These are phyloP conservation scores for Aspergillus vadensis DNA, from an alignment of 2,329 filamentous ascomycete genomes.

Conservation along the genomic window DNA sequence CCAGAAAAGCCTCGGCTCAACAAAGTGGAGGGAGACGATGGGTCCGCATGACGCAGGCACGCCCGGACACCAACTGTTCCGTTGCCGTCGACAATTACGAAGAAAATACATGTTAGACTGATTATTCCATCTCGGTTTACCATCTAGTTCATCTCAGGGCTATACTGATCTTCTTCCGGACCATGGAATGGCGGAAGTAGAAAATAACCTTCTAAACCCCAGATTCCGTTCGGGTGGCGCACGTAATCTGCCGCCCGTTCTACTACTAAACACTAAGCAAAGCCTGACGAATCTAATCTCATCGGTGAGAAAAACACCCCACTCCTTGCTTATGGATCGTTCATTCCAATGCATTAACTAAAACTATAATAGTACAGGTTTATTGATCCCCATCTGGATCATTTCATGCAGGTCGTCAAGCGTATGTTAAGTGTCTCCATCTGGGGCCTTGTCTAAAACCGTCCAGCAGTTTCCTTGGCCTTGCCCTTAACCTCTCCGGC, in stretches of 20 bases:
- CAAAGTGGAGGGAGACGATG: background rate
- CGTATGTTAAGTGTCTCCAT: background rate
- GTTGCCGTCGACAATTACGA: background rate
- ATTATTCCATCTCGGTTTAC: background rate
- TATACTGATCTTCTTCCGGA: background rate
- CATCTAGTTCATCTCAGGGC: background rate
- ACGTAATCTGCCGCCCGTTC: background rate
- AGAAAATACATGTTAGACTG: background rate
- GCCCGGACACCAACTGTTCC: background rate
- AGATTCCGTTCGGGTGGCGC: background rate
- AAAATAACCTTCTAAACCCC: background rate
- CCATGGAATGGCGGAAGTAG: background rate
- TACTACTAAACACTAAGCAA: background rate
- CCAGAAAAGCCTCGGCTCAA: slow-evolving; percentile 2
- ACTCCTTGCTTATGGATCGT: background rate
- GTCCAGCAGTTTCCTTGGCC: slow-evolving; percentile 28
- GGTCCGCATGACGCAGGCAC: background rate
- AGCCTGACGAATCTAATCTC: background rate
- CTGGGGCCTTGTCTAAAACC: background rate
- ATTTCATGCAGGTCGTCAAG: background rate
- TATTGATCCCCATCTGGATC: background rate
- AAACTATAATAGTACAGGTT: background rate
- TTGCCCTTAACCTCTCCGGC: slow-evolving; percentile 24
- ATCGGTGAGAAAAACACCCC: background rate
- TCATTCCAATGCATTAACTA: background rate